Evolutionary conservation across 371 early-diverging fungal genomes (phyloP).

Genomic region (Mucor mucedo): DNA sequence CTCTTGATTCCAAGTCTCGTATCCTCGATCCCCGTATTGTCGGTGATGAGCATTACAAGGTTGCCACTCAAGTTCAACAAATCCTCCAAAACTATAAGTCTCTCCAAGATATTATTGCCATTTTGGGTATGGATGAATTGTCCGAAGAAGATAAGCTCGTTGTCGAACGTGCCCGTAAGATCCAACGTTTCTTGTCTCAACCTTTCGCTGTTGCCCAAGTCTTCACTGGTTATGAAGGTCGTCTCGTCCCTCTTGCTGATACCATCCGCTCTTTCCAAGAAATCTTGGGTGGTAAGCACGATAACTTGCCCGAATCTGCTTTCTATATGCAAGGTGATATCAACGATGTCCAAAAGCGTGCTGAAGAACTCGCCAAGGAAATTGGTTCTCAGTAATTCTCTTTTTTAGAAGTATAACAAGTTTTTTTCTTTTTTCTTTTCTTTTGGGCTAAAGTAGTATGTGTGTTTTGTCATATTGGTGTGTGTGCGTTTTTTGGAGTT

Average conservation of each 20-base stretch:
- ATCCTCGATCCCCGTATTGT: constrained; percentile 95
- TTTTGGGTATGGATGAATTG: constrained; percentile 97
- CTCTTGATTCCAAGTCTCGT: constrained; percentile 96
- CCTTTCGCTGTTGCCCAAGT: constrained; percentile 94
- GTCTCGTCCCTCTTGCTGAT: constrained; percentile 87
- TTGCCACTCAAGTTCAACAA: constrained; percentile 92
- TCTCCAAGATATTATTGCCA: constrained; percentile 85
- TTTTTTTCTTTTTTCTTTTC: not conserved
- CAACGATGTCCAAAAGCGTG: constrained; percentile 90
- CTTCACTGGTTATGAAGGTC: constrained; percentile 96
- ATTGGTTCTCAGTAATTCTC: constrained; percentile 24
- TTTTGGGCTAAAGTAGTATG: too few species aligned
- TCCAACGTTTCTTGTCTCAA: constrained; percentile 96
- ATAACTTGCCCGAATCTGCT: constrained; percentile 90
- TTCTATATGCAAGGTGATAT: constrained; percentile 97
- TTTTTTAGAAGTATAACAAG: not conserved
- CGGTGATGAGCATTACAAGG: constrained; percentile 91
- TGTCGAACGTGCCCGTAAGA: constrained; percentile 92
- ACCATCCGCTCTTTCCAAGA: constrained; percentile 94
- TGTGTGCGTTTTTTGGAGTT: too few species aligned
- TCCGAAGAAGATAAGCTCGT: constrained; percentile 97
- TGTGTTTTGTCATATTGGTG: too few species aligned
- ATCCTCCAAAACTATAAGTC: constrained; percentile 95
- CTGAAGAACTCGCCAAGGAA: constrained; percentile 82
- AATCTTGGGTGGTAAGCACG: constrained; percentile 94